These are phyloP conservation scores for Dactylellina parvicollis DNA, from an alignment of 2,329 filamentous ascomycete genomes.

Conservation along the genomic window DNA sequence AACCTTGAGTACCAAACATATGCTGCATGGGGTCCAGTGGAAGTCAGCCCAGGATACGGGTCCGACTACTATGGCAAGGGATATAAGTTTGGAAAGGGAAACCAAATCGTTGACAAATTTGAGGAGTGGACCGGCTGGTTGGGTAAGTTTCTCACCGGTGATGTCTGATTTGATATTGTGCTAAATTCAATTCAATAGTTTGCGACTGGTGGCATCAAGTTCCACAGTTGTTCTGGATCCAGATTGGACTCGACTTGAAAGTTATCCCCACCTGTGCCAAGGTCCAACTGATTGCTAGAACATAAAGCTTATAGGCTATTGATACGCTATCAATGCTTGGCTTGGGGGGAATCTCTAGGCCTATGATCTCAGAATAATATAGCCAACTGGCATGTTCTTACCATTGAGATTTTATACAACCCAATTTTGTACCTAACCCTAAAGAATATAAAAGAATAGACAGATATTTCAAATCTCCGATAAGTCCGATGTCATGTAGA, in stretches of 20 bases:
- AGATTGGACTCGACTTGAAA: slow-evolving; percentile 20
- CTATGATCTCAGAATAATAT: no score
- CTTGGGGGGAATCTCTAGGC: no score
- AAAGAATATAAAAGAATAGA: no score
- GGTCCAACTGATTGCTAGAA: slow-evolving; percentile 32
- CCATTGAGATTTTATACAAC: no score
- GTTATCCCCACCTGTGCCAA: slow-evolving; percentile 30
- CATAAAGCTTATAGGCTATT: neutral
- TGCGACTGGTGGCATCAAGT: slow-evolving; percentile 52
- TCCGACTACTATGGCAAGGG: slow-evolving; percentile 37
- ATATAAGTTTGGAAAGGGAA: slow-evolving; percentile 16
- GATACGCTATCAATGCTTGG: no score
- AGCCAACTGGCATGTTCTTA: no score
- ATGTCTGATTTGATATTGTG: no score
- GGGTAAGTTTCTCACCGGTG: slow-evolving; percentile 9
- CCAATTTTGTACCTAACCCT: no score
- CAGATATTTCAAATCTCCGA: no score
- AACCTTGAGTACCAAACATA: slow-evolving; percentile 39
- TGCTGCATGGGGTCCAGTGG: slow-evolving; percentile 34
- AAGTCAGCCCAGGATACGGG: slow-evolving; percentile 35
- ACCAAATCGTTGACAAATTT: slow-evolving; percentile 34
- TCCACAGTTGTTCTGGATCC: slow-evolving; percentile 40
- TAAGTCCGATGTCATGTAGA: no score
- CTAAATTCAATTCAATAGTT: slow-evolving; percentile 14
- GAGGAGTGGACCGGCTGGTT: slow-evolving; percentile 48